Conservation (phyloP, 2,329 filamentous ascomycete genomes). For the Epichloe gansuensis region DNA sequence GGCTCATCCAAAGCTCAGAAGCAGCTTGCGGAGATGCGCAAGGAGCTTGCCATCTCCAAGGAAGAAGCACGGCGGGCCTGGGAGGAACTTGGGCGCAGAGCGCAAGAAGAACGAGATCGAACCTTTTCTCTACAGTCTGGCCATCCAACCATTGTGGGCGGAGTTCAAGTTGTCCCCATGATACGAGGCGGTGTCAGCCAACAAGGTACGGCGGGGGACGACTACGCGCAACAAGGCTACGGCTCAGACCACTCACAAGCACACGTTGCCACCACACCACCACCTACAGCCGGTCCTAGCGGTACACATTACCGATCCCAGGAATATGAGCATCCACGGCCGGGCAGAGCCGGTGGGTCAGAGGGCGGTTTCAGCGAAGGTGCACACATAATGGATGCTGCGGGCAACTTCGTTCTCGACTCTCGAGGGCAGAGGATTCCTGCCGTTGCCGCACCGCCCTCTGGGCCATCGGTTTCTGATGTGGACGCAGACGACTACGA, state of each 20-base stretch:
- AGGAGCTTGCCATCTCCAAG: slow-evolving; percentile 87
- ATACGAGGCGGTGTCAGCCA: slow-evolving; percentile 53
- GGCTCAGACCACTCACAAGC: slow-evolving; percentile 27
- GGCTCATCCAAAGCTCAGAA: slow-evolving; percentile 67
- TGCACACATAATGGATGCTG: slow-evolving; percentile 54
- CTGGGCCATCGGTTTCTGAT: slow-evolving; percentile 37
- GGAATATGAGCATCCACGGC: slow-evolving; percentile 9
- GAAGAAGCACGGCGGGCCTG: slow-evolving; percentile 91
- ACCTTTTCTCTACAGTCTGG: slow-evolving; percentile 77
- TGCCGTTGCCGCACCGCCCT: slow-evolving; percentile 31
- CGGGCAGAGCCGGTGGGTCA: slow-evolving; percentile 24
- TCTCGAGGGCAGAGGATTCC: slow-evolving; percentile 45
- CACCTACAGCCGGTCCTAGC: slow-evolving; percentile 16
- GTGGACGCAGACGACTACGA: slow-evolving; percentile 44
- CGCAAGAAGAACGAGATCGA: slow-evolving; percentile 84
- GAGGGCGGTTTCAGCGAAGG: slow-evolving; percentile 56
- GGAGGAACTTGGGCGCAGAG: slow-evolving; percentile 88
- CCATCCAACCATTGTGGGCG: slow-evolving; percentile 77
- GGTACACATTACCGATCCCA: slow-evolving; percentile 15
- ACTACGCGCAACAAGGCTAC: slow-evolving; percentile 18
- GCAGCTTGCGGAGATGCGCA: slow-evolving; percentile 76
- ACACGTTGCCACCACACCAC: slow-evolving; percentile 27
- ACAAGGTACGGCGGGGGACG: slow-evolving; percentile 31
- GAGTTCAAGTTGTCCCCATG: slow-evolving; percentile 93
- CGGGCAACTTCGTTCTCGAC: slow-evolving; percentile 49